Percentiles rank a stretch among this genome's conserved stretches.
Conservation (phyloP, 169 alveolate genomes). For the Cryptosporidium viatorum region DNA sequence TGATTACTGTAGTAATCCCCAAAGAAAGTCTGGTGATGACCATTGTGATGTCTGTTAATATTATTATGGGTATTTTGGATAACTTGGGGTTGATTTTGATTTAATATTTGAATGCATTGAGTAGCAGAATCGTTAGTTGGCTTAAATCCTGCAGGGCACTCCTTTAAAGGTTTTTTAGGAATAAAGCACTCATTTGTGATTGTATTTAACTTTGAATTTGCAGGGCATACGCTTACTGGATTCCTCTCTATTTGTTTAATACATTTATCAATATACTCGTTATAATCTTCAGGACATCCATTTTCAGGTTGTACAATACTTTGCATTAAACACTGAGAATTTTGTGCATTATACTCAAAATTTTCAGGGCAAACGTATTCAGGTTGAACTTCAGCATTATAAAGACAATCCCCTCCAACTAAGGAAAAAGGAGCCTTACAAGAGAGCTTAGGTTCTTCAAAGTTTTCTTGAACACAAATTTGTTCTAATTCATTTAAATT, state of each 20-base stretch:
- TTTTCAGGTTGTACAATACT: conserved; percentile 19
- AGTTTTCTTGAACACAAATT: conserved; percentile 60
- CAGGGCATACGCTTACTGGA: conserved; percentile 66
- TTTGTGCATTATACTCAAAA: conserved; percentile 13
- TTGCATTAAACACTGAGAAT: conserved; percentile 9
- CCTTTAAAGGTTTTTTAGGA: conserved; percentile 44
- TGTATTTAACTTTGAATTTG: conserved; percentile 49
- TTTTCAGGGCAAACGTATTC: conserved; percentile 70
- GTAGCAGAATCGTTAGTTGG: conserved; percentile 40
- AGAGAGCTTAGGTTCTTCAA: conserved; percentile 43
- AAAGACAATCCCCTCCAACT: conserved; percentile 66
- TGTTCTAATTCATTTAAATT: conserved; percentile 31
- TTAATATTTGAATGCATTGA: conserved; percentile 19
- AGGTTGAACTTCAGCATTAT: conserved; percentile 37
- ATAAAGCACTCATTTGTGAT: conserved; percentile 60
- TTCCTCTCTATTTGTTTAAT: conserved; percentile 49
- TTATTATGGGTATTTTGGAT: background rate
- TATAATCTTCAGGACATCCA: conserved; percentile 65
- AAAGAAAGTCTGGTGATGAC: background rate
- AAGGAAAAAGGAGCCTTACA: conserved; percentile 53
- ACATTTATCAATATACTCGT: conserved; percentile 60
- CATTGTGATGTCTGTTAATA: background rate
- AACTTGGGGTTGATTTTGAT: background rate
- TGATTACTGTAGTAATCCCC: background rate
- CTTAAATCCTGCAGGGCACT: conserved; percentile 69